Evolutionary conservation across 2,329 filamentous ascomycete genomes (phyloP), one percentile per base, ranked within the genome.

Genomic region (Fusarium pseudocircinatum): DNA sequence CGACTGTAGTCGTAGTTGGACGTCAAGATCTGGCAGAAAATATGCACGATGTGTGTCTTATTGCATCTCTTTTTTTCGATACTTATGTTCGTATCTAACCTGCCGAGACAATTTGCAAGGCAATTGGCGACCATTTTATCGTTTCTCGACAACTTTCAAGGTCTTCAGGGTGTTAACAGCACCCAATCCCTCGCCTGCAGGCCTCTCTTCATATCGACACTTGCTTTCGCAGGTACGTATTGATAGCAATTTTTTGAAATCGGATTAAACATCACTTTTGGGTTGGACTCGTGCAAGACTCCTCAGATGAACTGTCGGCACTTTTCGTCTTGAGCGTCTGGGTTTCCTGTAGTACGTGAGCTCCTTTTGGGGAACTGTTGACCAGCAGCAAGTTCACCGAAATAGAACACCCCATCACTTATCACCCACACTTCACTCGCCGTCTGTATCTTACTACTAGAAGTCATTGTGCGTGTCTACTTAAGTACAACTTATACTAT

Each of bases 21-120:
- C 30, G 42, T 42, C 43, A 34, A 71, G 60, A 74, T 74, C 67
- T 62, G 37, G 63, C 70, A 74, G 60, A 47, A 36, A 36, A 24
- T 30, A 74, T 65, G 67, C 71, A 74, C 68, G 71, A 69, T 57
- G 16, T 52, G 26, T 70, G 57, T 36, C 39, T 22, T 30, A 34
- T 44, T 30, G 37, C 22, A 32, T 20, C 30, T 24, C 32, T 61
- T 7, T 40, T 44, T 44, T 37, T 22, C 34, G 12, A 12, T n/a
- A 24, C 18, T 10, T 11, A 7, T 24, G 46, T 32, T 32, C 20
- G 16, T 16, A 32, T 49, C 22, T 24, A n/a, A 32, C 14, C 20
- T 49, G 16, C 8, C 28, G 10, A 32, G 15, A 49, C n/a, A 18
- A 32, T 15, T n/a, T 18, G 7, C 20, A 18, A 8, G 28, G 7